These are phyloP conservation scores for Pythium aphanidermatum DNA, from an alignment of 352 stramenopile species.

Conservation along the genomic window DNA sequence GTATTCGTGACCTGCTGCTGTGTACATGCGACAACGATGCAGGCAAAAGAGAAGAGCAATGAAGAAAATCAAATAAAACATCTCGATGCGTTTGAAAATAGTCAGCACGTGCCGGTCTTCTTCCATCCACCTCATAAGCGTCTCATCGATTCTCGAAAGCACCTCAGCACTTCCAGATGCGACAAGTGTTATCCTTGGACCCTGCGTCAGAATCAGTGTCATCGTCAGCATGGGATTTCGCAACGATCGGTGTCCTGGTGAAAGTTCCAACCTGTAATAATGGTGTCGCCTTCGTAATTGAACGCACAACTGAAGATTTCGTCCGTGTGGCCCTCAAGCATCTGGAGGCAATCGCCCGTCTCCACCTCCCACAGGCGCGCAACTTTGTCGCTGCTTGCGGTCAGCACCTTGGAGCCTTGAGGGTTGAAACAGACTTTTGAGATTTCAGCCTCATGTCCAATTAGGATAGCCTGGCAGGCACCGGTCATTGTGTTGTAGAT, in stretches of 20 bases:
- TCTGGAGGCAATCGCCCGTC: conserved; percentile 91
- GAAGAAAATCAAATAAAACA: too few relatives aligned
- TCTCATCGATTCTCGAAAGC: not conserved
- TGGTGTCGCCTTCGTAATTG: conserved; percentile 96
- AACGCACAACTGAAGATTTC: conserved; percentile 96
- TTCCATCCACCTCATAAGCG: too few relatives aligned
- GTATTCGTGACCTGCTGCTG: too few relatives aligned
- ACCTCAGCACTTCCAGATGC: conserved; percentile 73
- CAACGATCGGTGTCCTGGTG: too few relatives aligned
- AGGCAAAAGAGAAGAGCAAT: too few relatives aligned
- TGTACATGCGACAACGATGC: too few relatives aligned
- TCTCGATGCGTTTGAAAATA: too few relatives aligned
- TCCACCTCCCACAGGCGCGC: conserved; percentile 92
- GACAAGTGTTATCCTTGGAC: conserved; percentile 84
- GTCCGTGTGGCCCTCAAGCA: conserved; percentile 95
- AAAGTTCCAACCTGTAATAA: conserved; percentile 95
- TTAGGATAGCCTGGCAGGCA: conserved; percentile 91
- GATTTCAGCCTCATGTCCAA: conserved; percentile 94
- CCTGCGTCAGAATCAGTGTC: conserved; percentile 18
- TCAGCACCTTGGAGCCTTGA: conserved; percentile 93
- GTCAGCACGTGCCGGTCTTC: too few relatives aligned
- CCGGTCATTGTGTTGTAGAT: conserved; percentile 97
- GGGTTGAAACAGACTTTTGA: conserved; percentile 95
- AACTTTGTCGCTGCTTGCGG: conserved; percentile 92
- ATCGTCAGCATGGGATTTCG: too few relatives aligned